These are phyloP conservation scores for Penicillium goetzii DNA, from an alignment of 495 filamentous ascomycete species.

Conservation along the genomic window DNA sequence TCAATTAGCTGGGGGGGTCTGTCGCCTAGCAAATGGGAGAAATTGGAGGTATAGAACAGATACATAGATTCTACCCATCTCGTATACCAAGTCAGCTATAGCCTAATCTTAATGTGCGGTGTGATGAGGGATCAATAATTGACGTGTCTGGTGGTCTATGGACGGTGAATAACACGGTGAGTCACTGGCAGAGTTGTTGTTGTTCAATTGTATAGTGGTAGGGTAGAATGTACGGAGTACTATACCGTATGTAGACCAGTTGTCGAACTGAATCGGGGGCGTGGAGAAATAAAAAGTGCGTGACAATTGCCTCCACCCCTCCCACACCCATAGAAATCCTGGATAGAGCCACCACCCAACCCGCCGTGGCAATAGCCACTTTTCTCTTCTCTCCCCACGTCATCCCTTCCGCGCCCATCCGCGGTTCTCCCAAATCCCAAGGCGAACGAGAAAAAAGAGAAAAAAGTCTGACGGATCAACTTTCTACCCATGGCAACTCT, in stretches of 20 bases:
- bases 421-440: constrained; percentile 19
- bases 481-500: constrained; percentile 11
- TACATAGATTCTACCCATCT: neutral
- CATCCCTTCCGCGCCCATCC: constrained; percentile 21
- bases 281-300: constrained; percentile 12
- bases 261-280: neutral
- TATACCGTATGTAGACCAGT: no score
- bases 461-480: neutral
- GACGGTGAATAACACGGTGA: neutral
- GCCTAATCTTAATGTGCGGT: constrained; percentile 3
- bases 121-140: constrained; percentile 17
- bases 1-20: neutral
- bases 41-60: neutral
- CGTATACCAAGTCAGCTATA: neutral
- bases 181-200: neutral
- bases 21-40: neutral
- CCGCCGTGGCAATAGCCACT: constrained; percentile 24
- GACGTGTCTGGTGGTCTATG: constrained; percentile 18
- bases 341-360: neutral
- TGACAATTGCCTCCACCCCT: constrained; percentile 6
- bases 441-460: neutral
- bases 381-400: constrained; percentile 11
- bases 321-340: neutral
- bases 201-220: neutral
- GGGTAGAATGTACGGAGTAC: no score